A percentile compares a stretch with the other conserved stretches of the same genome.
Evolutionary conservation across 495 filamentous ascomycete species (phyloP).

Genomic region (Penicillium samsonianum): DNA sequence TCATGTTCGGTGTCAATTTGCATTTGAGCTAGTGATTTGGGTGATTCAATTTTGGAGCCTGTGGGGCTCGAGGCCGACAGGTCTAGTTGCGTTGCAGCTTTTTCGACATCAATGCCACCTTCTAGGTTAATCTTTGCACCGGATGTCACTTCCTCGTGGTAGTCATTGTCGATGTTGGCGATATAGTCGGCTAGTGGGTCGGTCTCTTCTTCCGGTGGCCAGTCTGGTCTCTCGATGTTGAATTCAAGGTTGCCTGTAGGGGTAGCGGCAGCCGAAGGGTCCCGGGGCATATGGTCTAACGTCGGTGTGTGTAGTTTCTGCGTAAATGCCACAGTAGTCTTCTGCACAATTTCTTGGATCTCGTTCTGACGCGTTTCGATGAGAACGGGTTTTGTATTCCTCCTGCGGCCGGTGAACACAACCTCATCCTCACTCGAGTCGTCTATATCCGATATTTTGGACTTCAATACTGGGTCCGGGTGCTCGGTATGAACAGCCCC

Average conservation of each 20-base stretch:
- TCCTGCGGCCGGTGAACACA: constrained; percentile 42
- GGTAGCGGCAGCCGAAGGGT: neutral
- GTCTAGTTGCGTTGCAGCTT: constrained; percentile 5
- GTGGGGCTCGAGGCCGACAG: constrained; percentile 3
- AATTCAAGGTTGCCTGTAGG: constrained; percentile 1
- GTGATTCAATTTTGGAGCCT: constrained; percentile 4
- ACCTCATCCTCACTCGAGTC: constrained; percentile 48
- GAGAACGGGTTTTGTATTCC: constrained; percentile 15
- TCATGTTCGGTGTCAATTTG: constrained; percentile 18
- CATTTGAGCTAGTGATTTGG: constrained; percentile 19
- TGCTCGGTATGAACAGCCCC: constrained; percentile 18
- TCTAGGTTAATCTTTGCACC: constrained; percentile 9
- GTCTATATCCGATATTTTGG: constrained; percentile 12
- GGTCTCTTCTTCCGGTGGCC: constrained; percentile 42
- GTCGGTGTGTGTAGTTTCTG: neutral
- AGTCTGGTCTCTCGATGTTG: constrained; percentile 6
- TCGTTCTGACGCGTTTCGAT: constrained; percentile 22
- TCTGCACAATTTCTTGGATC: constrained; percentile 16
- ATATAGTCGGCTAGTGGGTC: constrained; percentile 74
- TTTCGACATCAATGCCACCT: constrained; percentile 18
- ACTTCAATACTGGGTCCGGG: constrained; percentile 15
- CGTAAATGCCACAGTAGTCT: neutral
- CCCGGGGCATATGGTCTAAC: neutral
- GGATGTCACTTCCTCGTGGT: constrained; percentile 27
- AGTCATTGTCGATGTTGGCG: constrained; percentile 59